Evolutionary conservation across 2,329 filamentous ascomycete species (phyloP).

Genomic region (Colletotrichum lentis): DNA sequence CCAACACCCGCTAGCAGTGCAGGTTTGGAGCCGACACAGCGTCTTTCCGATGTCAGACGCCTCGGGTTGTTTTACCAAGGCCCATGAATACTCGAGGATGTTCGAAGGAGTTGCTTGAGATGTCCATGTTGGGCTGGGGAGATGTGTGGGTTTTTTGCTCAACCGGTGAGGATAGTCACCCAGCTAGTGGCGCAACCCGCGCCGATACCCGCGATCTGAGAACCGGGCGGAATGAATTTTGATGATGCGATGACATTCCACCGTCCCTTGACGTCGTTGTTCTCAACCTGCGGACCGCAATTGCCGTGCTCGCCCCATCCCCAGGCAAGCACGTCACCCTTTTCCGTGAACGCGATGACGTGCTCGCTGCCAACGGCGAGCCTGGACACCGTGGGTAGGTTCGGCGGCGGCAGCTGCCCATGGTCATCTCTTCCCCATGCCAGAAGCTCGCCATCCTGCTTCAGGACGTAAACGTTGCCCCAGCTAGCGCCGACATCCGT

Average conservation of each 20-base stretch:
- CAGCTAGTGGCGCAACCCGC: conserved; percentile 94
- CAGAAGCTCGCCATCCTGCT: conserved; percentile 64
- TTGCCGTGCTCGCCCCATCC: conserved; percentile 99
- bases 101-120: conserved; percentile 39
- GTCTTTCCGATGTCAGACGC: conserved; percentile 70
- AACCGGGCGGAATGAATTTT: conserved; percentile 60
- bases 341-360: conserved; percentile 73
- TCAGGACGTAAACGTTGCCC: conserved; percentile 80
- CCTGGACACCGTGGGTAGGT: conserved; percentile 64
- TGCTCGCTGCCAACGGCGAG: conserved; percentile 94
- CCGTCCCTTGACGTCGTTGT: conserved; percentile 72
- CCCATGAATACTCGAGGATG: conserved; percentile 40
- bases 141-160: conserved; percentile 38
- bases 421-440: conserved; percentile 89
- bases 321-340: conserved; percentile 79
- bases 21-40: conserved; percentile 74
- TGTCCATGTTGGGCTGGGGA: neutral
- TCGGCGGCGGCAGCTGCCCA: conserved; percentile 75
- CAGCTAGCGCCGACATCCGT: conserved; percentile 79
- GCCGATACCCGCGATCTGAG: conserved; percentile 68
- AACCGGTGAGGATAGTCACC: conserved; percentile 61
- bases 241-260: conserved; percentile 73
- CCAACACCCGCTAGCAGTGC: conserved; percentile 41
- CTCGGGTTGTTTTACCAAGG: conserved; percentile 51
- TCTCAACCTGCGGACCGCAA: conserved; percentile 75